Evolutionary conservation across 2,329 filamentous ascomycete species (phyloP), one percentile per base, ranked within the genome.

Genomic region (Phaeosphaeria sp.): DNA sequence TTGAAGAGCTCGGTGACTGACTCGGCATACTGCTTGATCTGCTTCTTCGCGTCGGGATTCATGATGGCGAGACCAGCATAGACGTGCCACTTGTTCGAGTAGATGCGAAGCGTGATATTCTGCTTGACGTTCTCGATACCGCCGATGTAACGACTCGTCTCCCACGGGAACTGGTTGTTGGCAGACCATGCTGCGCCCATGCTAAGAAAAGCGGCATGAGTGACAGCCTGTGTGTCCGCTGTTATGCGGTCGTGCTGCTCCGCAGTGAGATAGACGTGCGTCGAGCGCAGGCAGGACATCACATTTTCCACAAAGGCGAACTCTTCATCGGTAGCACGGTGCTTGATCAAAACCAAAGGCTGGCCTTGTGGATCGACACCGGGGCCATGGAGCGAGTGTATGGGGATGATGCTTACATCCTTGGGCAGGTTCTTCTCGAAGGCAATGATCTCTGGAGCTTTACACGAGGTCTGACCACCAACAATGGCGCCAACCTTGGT

Each of bases 51-150:
- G 57, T 93, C 90, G 0, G 95, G 95, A 76, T 99, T 99, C 57
- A 99, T 86, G 73, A 99, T 99, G 11, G 96, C 95, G 8, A 99
- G 89, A 0, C 95, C 95, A 20, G 95, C 95, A 77, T 99, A 99
- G 56, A 99, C 95, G 81, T 99, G 96, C 96, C 96, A 99, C 79
- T 98, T 99, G 78, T 97, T 96, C 59, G 90, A 89, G 81, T 98
- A 99, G 80, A 99, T 98, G 68, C 95, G 93, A 65, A 99, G 83
- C 67, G 93, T 98, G 67, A 98, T 89, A 80, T 99, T 99, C 82
- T 98, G 97, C 81, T 99, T 99, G 70, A 98, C 94, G 77, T 99
- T 99, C 79, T 99, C 95, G 71, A 99, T 96, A 51, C 95, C 96
- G 57, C 95, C 95, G 3, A 97, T 88, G 78, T 98, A 99, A 62